Base-by-base conservation (phyloP, 768 basidiomycete genomes). In the Termitomyces sp. region DNA sequence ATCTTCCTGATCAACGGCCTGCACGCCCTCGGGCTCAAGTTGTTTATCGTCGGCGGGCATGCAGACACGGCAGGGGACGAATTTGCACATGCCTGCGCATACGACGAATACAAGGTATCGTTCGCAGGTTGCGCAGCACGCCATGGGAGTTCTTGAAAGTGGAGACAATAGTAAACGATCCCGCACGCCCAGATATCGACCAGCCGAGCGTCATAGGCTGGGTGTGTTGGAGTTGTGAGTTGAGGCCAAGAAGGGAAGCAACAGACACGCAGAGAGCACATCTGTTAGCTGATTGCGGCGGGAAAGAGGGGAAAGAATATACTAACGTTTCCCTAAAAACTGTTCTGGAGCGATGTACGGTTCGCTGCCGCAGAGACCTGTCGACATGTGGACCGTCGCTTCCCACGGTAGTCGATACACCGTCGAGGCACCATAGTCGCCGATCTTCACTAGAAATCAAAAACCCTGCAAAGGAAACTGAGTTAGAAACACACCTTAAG, bases 331-430 rank as follows among this genome's bases (percentile, higher is more conserved):
- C 68, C 88, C 86, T 64, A 94, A 75, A 67, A 98, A 99, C 73
- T 97, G 92, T 72, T 99, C 96, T 30, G 97, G 97, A 9, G 96
- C 96, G 67, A 99, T 99, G 74, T 99, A 99, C 1, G 96, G 96
- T 69, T 99, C 96, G 66, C 92, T 94, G 26, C 96, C 96, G 66
- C 96, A 99, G 32, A 99, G 81, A 4, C 96, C 96, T 28, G 94
- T 97, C 14, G 92, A 94, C 85, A 98, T 88, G 71, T 99, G 96
- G 50, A 98, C 88, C 43, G 94, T 97, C 54, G 88, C 78, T 76
- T 99, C 95, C 96, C 96, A 99, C 43, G 97, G 97, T 56, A 99
- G 85, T 59, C 96, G 84, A 72, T 98, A 99, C 52, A 99, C 96
- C n/a, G 97, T 98, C 45, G 94, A 97, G 9, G 96, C 97, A 54